Evolutionary conservation across 1,284 basidiomycete species (phyloP).

Genomic region (Quambalaria eucalypti): DNA sequence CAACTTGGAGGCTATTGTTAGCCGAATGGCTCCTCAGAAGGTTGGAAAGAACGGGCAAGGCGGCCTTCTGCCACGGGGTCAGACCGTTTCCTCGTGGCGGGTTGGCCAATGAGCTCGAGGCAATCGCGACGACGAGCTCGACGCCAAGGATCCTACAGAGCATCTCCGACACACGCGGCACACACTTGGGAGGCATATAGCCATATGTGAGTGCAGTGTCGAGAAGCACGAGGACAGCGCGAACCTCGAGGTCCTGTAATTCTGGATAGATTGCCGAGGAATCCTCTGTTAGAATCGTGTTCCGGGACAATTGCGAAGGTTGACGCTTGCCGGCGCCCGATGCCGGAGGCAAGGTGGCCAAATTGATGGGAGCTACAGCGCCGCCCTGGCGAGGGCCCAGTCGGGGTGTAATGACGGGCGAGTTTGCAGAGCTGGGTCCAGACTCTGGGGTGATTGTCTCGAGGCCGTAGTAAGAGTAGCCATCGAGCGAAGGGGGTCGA

Average conservation of each 20-base stretch:
- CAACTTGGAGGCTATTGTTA: conserved; percentile 30
- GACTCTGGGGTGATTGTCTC: conserved; percentile 21
- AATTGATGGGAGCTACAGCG: conserved; percentile 22
- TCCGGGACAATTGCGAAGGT: not conserved
- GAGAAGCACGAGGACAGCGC: conserved; percentile 26
- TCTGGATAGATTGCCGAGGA: conserved; percentile 7
- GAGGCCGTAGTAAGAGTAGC: conserved; percentile 43
- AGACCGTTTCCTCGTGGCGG: not conserved
- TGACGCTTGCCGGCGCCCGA: not conserved
- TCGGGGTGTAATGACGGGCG: conserved; percentile 18
- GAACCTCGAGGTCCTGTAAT: conserved; percentile 33
- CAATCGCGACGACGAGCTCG: conserved; percentile 3
- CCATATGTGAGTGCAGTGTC: conserved; percentile 39
- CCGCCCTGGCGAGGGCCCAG: not conserved
- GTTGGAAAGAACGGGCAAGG: conserved; percentile 25
- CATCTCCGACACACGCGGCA: conserved; percentile 25
- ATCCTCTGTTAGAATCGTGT: not conserved
- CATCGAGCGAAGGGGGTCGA: conserved; percentile 8
- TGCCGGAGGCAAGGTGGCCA: conserved; percentile 27
- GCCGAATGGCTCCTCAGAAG: conserved; percentile 42
- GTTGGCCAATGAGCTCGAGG: not conserved
- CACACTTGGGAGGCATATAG: conserved; percentile 30
- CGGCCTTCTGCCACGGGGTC: conserved; percentile 16
- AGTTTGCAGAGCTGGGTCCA: not conserved
- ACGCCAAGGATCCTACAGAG: conserved; percentile 38